Conservation (phyloP, 164 flowering plant genomes). For the Vitis amurensis region DNA sequence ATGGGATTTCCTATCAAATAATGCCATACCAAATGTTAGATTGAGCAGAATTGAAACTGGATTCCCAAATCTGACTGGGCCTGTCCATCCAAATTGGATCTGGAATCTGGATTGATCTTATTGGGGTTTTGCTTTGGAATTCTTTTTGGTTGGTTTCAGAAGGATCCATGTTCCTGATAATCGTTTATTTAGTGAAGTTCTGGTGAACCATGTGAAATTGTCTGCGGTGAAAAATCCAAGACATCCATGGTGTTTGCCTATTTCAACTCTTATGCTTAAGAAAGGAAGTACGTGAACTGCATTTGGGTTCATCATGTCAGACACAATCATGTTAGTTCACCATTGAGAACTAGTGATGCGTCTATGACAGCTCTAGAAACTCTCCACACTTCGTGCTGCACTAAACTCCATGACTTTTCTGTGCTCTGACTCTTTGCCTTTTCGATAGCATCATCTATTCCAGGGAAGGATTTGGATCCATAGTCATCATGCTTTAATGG, state of each 20-base stretch:
- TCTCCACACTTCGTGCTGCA: constrained; percentile 77
- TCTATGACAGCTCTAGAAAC: constrained; percentile 66
- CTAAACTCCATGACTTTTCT: constrained; percentile 46
- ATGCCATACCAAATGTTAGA: no score
- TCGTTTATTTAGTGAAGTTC: no score
- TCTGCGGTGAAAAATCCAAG: no score
- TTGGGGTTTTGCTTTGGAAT: no score
- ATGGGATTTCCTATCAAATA: no score
- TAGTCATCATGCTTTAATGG: constrained; percentile 62
- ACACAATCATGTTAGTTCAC: constrained; percentile 45
- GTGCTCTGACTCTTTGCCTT: constrained; percentile 48
- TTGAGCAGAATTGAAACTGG: no score
- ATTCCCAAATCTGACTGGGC: no score
- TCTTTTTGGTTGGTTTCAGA: no score
- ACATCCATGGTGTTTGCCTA: neutral
- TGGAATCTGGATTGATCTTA: no score
- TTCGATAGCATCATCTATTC: constrained; percentile 59
- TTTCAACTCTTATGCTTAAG: neutral
- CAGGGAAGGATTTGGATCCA: constrained; percentile 71
- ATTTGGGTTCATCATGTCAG: neutral
- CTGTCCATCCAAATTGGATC: no score
- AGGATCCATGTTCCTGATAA: no score
- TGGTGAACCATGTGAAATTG: no score
- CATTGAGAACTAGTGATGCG: constrained; percentile 56
- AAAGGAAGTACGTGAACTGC: neutral